These are phyloP conservation scores for Cladosporium sphaerospermum DNA, from an alignment of 2,329 filamentous ascomycete genomes.

Conservation along the genomic window DNA sequence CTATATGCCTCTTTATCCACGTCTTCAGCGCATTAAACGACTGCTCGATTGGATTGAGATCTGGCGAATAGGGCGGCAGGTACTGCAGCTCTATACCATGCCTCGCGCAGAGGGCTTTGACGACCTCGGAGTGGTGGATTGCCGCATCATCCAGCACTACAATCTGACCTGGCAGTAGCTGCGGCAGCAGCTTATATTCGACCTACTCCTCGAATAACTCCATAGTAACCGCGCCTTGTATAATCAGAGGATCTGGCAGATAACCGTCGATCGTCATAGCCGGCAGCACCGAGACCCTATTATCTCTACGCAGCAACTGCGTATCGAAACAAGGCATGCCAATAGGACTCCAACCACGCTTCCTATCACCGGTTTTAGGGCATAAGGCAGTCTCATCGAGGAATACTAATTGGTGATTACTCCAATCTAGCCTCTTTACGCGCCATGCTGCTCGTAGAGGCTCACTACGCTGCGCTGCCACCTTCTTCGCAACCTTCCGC, in stretches of 20 bases:
- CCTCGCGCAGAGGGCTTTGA: neutral
- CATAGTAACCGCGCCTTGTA: neutral
- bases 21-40: neutral
- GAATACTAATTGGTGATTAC: neutral
- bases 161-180: neutral
- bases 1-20: neutral
- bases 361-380: neutral
- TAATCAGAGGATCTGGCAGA: neutral
- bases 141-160: neutral
- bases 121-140: neutral
- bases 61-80: neutral
- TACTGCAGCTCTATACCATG: neutral
- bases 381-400: neutral
- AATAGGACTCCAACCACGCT: neutral
- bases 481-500: no score
- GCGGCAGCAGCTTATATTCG: neutral
- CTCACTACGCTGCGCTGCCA: no score
- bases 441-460: no score
- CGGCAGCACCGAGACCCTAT: neutral
- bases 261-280: neutral
- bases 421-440: neutral
- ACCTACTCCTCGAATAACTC: neutral
- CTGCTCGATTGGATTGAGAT: neutral
- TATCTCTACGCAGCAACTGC: neutral
- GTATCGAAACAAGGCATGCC: neutral